Base-by-base conservation (phyloP, 805 yeast genomes). In the Myxozyma sirexii region DNA sequence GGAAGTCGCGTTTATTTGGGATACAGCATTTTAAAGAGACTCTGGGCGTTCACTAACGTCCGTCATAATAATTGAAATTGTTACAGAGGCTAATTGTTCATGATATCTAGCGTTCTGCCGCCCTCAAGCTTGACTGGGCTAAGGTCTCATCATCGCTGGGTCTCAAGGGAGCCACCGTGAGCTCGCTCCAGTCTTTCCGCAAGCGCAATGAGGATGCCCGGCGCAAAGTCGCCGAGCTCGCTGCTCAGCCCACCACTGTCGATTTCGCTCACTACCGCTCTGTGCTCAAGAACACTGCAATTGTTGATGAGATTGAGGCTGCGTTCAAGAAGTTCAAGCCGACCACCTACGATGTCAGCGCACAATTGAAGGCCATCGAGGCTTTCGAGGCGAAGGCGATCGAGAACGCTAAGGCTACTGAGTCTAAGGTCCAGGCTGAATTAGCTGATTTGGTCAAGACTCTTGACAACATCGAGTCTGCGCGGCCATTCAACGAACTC, bases 121-220 rank as follows among this genome's bases (percentile, higher is more conserved):
- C 93, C 71, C 80, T 88, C 73, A 93, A 91, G 80, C 80, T 93
- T 77, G 96, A 94, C 83, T 94, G 98, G 97, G 85, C 94, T 73
- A 87, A 87, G 79, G 85, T 94, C 74, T 83, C 89, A 75, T 79
- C 92, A 68, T 84, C 91, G 69, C 83, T 94, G 74, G 97, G 97
- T 62, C 83, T 94, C 74, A 84, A 97, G 63, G 99, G 99, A 65
- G 79, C 86, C 73, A 94, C 99, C 64, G 96, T 97, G 62, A 74
- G 88, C 55, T 84, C 96, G 45, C 81, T 94, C 75, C 84, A 94
- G 55, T 83, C 96, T 31, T 94, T 94, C 87, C 92, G 92, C 80
- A 93, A 94, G 89, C 90, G 99, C 84, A 87, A 91, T 77, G 99
- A 94, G 73, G 98, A 94, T 76, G 98, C 98, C 69, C 88, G 91